These are phyloP conservation scores for Fremontodendron californicum DNA, from an alignment of 345 rosid genomes.

Conservation along the genomic window DNA sequence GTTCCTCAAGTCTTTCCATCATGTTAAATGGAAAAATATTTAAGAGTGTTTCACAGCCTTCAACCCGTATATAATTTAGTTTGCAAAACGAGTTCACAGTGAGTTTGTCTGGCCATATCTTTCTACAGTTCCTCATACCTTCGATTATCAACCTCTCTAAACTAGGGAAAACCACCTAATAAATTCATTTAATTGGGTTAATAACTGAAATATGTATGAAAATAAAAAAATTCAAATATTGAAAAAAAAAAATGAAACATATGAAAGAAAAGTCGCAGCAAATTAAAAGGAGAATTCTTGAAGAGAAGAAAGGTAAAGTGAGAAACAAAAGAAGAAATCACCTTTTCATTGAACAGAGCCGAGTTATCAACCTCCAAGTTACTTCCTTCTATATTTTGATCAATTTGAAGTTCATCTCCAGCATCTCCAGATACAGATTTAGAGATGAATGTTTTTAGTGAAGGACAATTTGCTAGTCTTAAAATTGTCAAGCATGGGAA, in stretches of 20 bases:
- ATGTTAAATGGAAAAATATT: background rate
- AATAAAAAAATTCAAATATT: background rate
- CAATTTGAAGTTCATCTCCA: no score
- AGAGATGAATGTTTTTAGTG: background rate
- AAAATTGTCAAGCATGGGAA: background rate
- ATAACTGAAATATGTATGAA: background rate
- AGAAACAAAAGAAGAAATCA: background rate
- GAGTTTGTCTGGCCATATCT: slow-evolving; percentile 9
- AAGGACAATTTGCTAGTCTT: background rate
- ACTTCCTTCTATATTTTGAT: background rate
- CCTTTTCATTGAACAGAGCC: slow-evolving; percentile 10
- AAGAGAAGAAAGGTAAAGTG: background rate
- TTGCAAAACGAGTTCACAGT: background rate
- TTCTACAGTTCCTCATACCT: background rate
- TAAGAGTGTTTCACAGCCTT: background rate
- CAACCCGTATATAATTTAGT: background rate
- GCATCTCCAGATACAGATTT: background rate
- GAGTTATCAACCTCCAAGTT: background rate
- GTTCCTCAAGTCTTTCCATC: background rate
- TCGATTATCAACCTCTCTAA: background rate
- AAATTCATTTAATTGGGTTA: background rate
- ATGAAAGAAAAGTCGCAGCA: background rate
- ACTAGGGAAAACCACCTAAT: background rate
- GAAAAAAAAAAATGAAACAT: background rate
- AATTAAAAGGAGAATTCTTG: background rate